phyloP scores from a whole-genome alignment of 108 stramenopile genomes.

The Pseudonitzschia multiseries region DNA sequence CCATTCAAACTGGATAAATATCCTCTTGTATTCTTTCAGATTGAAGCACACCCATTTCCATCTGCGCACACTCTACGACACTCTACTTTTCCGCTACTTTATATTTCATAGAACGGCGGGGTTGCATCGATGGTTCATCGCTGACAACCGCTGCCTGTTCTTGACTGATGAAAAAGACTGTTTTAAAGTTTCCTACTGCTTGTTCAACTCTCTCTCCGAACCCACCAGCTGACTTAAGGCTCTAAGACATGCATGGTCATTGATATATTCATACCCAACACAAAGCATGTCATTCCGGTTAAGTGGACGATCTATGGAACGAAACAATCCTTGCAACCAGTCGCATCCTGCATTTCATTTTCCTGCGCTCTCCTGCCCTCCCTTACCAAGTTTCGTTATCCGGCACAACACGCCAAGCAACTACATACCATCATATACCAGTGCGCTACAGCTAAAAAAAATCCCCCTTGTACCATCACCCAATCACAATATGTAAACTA shows the following conservation, averaged over 20 bases:
- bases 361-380: background rate
- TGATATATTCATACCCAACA: background rate
- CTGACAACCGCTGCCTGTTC: too few species aligned
- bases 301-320: background rate
- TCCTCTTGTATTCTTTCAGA: background rate
- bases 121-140: background rate
- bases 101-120: background rate
- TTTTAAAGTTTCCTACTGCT: background rate
- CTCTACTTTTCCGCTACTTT: conserved; percentile 5
- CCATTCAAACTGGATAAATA: too few species aligned
- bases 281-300: conserved; percentile 2
- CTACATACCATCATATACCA: background rate
- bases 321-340: background rate
- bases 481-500: background rate
- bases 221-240: conserved; percentile 10
- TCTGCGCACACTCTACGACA: background rate
- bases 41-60: background rate
- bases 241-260: conserved; percentile 13
- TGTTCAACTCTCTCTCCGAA: background rate
- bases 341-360: background rate
- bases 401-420: background rate
- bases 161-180: background rate
- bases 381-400: background rate
- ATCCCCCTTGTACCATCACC: background rate
- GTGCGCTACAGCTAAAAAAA: background rate